Evolutionary conservation across 1,284 basidiomycete genomes (phyloP), one percentile per base, ranked within the genome.

Genomic region (Ceratobasidium papillatum): DNA sequence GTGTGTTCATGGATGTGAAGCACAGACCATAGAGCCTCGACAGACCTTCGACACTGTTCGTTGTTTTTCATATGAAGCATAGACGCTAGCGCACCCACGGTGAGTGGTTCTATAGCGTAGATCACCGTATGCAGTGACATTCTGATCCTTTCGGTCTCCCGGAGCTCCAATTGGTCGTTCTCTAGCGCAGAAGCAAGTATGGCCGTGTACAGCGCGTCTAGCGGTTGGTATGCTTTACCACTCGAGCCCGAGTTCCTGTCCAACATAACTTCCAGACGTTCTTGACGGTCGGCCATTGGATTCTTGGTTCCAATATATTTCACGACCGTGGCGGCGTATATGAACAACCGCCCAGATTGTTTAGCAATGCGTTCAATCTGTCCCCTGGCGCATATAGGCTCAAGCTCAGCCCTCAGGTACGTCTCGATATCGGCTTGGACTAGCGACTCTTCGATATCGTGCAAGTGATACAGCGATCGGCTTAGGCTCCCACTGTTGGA

Each of bases 381-480:
- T 38, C 32, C 2, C 38, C 7, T 9, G 12, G n/a, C 8, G 38
- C 32, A 34, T 30, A 62, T 38, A 12, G 36, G 11, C 4, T 19
- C 25, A 1, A 69, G 54, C 25, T 69, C 66, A 11, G n/a, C n/a
- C 5, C 11, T 58, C 0, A 69, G 38, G 22, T 69, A 69, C 9
- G 25, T 25, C 36, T 56, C 25, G 22, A 69, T 69, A 30, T 69
- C 66, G 19, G 66, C 66, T 5, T 32, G 51, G 1, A 69, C 66
- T 1, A 69, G 36, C 2, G 65, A 68, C 51, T 52, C 19, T 36
- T 68, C 65, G 30, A 68, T 56, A 5, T 68, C 51, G 32, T 68
- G 65, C 17, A 68, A n/a, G 32, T 68, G 51, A 17, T 54, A 17
- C 19, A 43, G 17, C 7, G 49, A 56, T 17, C 38, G 52, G 11